A percentile compares a stretch with the other conserved stretches of the same genome.
phyloP scores from a whole-genome alignment of 2,329 filamentous ascomycete species.

The Alternaria ethzedia region DNA sequence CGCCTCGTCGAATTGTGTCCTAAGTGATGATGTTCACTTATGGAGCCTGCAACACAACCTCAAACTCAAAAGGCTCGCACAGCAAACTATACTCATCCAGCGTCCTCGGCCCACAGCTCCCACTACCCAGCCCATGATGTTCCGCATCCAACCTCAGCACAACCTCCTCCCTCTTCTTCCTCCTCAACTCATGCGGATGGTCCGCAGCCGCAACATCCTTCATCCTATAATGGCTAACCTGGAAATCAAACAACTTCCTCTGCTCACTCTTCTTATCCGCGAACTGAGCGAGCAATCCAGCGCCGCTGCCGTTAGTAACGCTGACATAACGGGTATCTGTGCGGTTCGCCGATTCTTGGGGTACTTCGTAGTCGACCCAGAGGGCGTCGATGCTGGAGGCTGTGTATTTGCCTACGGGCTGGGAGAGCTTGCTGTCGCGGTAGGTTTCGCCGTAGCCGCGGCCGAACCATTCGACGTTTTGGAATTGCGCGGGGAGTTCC shows the following conservation, averaged over 20 bases:
- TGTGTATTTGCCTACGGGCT: conserved; percentile 59
- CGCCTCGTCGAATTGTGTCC: neutral
- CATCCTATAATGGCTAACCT: conserved; percentile 61
- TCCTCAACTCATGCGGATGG: conserved; percentile 68
- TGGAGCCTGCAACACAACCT: conserved; percentile 36
- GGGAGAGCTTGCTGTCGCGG: conserved; percentile 67
- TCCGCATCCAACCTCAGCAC: conserved; percentile 65
- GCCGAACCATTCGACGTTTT: conserved; percentile 65
- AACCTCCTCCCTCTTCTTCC: conserved; percentile 60
- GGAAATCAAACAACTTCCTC: conserved; percentile 54
- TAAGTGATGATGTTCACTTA: too few species aligned
- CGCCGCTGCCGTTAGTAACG: conserved; percentile 17
- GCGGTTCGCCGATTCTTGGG: conserved; percentile 71
- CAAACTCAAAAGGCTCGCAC: conserved; percentile 48
- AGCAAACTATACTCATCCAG: conserved; percentile 50
- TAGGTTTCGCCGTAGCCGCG: conserved; percentile 71
- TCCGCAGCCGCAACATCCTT: conserved; percentile 62
- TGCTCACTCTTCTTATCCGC: conserved; percentile 23
- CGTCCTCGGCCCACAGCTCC: conserved; percentile 65
- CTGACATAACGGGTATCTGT: conserved; percentile 66
- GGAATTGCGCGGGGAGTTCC: conserved; percentile 55
- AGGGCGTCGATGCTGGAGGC: conserved; percentile 55
- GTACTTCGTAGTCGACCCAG: conserved; percentile 67
- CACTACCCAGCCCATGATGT: conserved; percentile 69
- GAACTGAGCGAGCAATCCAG: conserved; percentile 37